Conservation (phyloP, 495 filamentous ascomycete genomes). For the Apiosordaria backusii region DNA sequence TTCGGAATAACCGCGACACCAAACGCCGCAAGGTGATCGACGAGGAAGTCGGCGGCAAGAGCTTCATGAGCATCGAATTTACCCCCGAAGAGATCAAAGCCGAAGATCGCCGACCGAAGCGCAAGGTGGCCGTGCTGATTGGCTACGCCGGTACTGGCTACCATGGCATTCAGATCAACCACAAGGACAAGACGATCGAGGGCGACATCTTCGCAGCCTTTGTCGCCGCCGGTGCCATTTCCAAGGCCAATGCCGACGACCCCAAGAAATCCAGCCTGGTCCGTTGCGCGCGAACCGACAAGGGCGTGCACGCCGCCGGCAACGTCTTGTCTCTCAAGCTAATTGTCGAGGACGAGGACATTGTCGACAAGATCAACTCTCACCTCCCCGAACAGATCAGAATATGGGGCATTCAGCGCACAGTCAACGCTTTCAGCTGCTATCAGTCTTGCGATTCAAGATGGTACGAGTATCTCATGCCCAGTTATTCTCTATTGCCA, state of each 20-base stretch:
- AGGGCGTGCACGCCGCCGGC: conserved; percentile 95
- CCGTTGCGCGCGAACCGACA: conserved; percentile 92
- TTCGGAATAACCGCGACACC: conserved; percentile 50
- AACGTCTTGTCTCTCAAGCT: conserved; percentile 95
- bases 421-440: conserved; percentile 80
- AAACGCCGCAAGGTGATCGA: conserved; percentile 53
- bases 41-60: conserved; percentile 35
- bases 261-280: conserved; percentile 94
- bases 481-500: conserved; percentile 83
- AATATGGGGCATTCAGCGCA: conserved; percentile 85
- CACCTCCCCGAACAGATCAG: conserved; percentile 82
- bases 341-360: conserved; percentile 84
- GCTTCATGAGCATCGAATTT: conserved; percentile 45
- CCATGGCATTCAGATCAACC: conserved; percentile 86
- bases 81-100: conserved; percentile 70
- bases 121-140: conserved; percentile 91
- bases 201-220: conserved; percentile 94
- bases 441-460: conserved; percentile 91
- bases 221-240: conserved; percentile 85
- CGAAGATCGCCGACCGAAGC: conserved; percentile 83
- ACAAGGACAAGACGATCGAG: conserved; percentile 85
- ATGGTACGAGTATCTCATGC: conserved; percentile 95
- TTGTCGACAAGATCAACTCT: conserved; percentile 86
- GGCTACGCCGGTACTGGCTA: conserved; percentile 98
- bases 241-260: conserved; percentile 92